Conservation (phyloP, 257 asterid species). For the Linderniella brevidens region DNA sequence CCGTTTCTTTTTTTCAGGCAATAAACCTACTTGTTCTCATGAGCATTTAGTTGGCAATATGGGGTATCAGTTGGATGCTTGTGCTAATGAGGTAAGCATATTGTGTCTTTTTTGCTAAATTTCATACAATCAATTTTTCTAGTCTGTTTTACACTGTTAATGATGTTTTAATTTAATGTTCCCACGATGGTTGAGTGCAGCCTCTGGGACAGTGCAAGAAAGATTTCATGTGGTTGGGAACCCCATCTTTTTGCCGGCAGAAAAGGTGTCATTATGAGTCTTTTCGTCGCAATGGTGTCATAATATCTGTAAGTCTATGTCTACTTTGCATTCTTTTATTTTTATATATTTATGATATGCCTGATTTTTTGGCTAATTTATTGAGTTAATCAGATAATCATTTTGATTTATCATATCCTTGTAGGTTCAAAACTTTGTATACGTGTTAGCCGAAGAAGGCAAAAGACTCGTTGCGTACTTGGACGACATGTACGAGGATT, state of each 20-base stretch:
- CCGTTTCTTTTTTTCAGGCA: not conserved
- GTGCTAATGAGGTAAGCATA: too few species aligned
- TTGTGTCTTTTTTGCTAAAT: too few species aligned
- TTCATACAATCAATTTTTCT: too few species aligned
- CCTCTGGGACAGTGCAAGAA: slow-evolving; percentile 9
- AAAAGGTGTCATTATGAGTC: slow-evolving; percentile 49
- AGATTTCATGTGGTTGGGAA: slow-evolving; percentile 48
- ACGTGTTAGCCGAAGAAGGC: slow-evolving; percentile 64
- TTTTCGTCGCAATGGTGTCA: slow-evolving; percentile 52
- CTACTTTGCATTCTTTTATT: not conserved
- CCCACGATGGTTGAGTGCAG: slow-evolving; percentile 17
- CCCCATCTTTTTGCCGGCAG: slow-evolving; percentile 52
- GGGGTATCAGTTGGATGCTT: too few species aligned
- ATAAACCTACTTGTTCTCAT: too few species aligned
- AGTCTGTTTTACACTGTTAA: too few species aligned
- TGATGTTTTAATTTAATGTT: not conserved
- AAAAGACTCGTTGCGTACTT: slow-evolving; percentile 67
- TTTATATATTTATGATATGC: not conserved
- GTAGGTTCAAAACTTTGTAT: slow-evolving; percentile 66
- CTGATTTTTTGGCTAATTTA: too few species aligned
- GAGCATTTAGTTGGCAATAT: too few species aligned
- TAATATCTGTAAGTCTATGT: slow-evolving; percentile 70
- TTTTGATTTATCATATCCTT: slow-evolving; percentile 2
- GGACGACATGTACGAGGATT: slow-evolving; percentile 76
- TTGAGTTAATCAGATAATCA: not conserved